Evolutionary conservation across 2,329 filamentous ascomycete species (phyloP), one percentile per base, ranked within the genome.

Genomic region (Cryoendolithus antarcticus): DNA sequence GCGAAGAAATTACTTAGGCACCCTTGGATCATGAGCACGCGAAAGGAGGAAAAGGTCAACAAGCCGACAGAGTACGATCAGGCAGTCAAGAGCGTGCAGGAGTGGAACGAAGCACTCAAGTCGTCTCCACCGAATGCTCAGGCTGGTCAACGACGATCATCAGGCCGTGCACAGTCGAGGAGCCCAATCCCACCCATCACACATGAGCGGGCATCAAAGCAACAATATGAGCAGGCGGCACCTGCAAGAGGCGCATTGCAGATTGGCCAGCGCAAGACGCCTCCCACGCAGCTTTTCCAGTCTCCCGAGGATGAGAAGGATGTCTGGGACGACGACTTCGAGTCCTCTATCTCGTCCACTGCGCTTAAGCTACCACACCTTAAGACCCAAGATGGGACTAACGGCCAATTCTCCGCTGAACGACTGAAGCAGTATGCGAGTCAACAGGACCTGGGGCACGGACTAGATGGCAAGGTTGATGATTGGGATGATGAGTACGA

Each of bases 261-360:
- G 32, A 51, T 63, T 37, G 55, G 55, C 12, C 65, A 60, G 58
- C 54, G 44, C 9, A 41, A 57, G 35, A 55, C 52, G 38, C 56
- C 75, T 69, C 78, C 56, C 11, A 63, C 69, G 9, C 69, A 74
- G 38, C 63, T 65, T 11, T 75, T 69, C 45, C 64, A 67, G 36
- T 74, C 72, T 3, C 64, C 71, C 5, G 69, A 72, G 28, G 60
- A 65, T 33, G 83, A 91, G 54, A 84, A 93, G 54, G 89, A 98
- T 58, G 96, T 95, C 49, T 98, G 91, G 91, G 91, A 98, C 55
- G 79, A 93, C 59, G 91, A 98, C 58, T 98, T 98, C 63, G 85
- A 82, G 3, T 86, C 85, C 28, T 8, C 50, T 38, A 27, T 42
- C 41, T 32, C 46, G 42, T 15, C 43, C 51, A 78, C 84, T 29